Base-by-base conservation (phyloP, 1,284 basidiomycete species). In the Mycena citricolor region DNA sequence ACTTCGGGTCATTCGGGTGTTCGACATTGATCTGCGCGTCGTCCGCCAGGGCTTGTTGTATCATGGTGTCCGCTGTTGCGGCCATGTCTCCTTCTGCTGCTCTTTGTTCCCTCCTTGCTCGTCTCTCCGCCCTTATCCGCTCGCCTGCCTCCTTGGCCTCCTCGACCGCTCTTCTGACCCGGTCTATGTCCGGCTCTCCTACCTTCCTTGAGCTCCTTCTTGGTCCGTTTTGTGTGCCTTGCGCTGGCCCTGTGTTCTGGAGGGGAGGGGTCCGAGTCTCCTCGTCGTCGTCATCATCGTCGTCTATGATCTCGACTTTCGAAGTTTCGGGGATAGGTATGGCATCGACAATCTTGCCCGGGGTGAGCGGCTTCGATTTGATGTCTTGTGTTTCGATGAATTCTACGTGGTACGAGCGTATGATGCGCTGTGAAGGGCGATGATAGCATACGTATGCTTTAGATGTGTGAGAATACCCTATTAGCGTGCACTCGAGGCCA, bases 361-460 rank as follows among this genome's bases (percentile, higher is more conserved):
- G 46, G 11, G 50, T 4, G 10, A 32, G 20, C 1, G 37, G 39
- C 5, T 34, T 30, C 17, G 36, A 14, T 2, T 30, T 24, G 12
- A 23, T 31, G 24, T 52, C 42, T 14, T 53, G 31, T 19, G 51
- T 42, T 41, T 64, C 57, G 30, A 65, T 57, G 28, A 66, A 64
- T 0, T 43, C 17, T 14, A 64, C 61, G 30, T 66, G 53, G n/a
- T 50, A 51, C 2, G 62, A 61, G 2, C 40, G 39, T 11, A 59
- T 34, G 3, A 62, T 41, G 8, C 53, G 43, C n/a, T 51, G 36
- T 0, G 53, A 51, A 2, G 47, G 36, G 6, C 33, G 25, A 14
- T 60, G 43, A n/a, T 56, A 56, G 19, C 54, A 55, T 0, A 38
- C 32, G 45, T 59, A 63, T 5, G 57, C 53, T 12, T 56, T 55